Evolutionary conservation across 805 yeast genomes (phyloP).

Genomic region (Yarrowia phangngaensis): DNA sequence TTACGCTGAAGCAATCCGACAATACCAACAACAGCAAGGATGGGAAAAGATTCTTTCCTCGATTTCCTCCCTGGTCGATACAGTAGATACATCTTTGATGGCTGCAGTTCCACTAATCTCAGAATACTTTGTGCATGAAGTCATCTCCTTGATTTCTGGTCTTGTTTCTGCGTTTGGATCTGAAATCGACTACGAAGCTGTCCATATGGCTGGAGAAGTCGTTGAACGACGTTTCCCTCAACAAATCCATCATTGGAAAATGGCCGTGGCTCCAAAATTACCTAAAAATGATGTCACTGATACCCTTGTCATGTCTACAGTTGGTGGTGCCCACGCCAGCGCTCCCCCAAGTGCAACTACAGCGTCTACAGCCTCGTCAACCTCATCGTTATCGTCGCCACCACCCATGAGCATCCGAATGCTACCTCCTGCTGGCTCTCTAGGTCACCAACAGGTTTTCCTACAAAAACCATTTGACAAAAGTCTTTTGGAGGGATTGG

Average conservation of each 20-base stretch:
- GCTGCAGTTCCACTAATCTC: slow-evolving; percentile 24
- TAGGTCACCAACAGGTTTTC: slow-evolving; percentile 13
- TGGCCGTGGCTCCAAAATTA: slow-evolving; percentile 12
- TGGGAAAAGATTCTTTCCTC: slow-evolving; percentile 26
- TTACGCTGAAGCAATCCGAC: slow-evolving; percentile 26
- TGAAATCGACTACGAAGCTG: slow-evolving; percentile 24
- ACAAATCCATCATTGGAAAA: slow-evolving; percentile 15
- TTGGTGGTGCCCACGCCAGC: slow-evolving; percentile 8
- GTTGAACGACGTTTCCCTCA: slow-evolving; percentile 26
- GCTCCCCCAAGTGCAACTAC: slow-evolving; percentile 20
- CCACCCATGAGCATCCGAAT: slow-evolving; percentile 22
- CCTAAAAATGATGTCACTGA: slow-evolving; percentile 20
- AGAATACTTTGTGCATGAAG: slow-evolving; percentile 23
- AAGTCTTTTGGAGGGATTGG: slow-evolving; percentile 22
- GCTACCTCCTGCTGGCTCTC: slow-evolving; percentile 25
- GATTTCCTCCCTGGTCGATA: slow-evolving; percentile 23
- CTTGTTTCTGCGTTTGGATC: slow-evolving; percentile 20
- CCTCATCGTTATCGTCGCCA: slow-evolving; percentile 20
- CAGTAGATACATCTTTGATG: slow-evolving; percentile 24
- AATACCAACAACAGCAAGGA: slow-evolving; percentile 26
- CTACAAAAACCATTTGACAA: slow-evolving; percentile 18
- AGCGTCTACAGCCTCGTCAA: slow-evolving; percentile 20
- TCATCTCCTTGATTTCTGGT: slow-evolving; percentile 21
- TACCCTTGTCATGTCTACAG: slow-evolving; percentile 16
- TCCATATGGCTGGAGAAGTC: slow-evolving; percentile 25